Conservation (phyloP, 441 rosid genomes). For the Adansonia madagascariensis region DNA sequence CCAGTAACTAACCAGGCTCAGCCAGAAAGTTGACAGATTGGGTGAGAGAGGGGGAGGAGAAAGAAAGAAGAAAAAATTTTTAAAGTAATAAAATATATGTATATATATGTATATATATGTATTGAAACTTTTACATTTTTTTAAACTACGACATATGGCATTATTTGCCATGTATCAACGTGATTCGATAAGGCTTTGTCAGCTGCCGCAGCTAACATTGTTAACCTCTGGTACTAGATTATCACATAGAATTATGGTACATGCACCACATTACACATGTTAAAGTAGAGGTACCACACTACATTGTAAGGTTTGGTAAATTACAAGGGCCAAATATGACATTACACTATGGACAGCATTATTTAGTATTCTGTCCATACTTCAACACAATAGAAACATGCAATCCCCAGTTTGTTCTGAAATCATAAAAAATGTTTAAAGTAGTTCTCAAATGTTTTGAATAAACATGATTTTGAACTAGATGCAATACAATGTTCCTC, state of each 20-base stretch:
- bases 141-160: background rate
- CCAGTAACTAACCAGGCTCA: background rate
- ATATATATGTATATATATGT: background rate
- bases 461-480: slow-evolving; percentile 5
- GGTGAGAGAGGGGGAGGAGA: background rate
- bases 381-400: background rate
- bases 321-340: slow-evolving; percentile 16
- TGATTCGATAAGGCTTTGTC: background rate
- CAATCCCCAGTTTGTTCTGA: slow-evolving; percentile 2
- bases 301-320: background rate
- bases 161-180: background rate
- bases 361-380: slow-evolving; percentile 1
- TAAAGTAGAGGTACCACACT: background rate
- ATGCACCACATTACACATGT: slow-evolving; percentile 10
- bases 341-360: background rate
- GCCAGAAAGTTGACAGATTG: slow-evolving; percentile 9
- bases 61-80: slow-evolving; percentile 6
- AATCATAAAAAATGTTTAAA: background rate
- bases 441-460: background rate
- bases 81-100: background rate
- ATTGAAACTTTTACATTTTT: too few species aligned
- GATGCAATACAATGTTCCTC: slow-evolving; percentile 16
- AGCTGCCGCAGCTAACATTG: background rate
- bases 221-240: slow-evolving; percentile 12
- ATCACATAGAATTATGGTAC: background rate